phyloP scores from a whole-genome alignment of 2,329 filamentous ascomycete genomes.

The Aureobasidium sp. region DNA sequence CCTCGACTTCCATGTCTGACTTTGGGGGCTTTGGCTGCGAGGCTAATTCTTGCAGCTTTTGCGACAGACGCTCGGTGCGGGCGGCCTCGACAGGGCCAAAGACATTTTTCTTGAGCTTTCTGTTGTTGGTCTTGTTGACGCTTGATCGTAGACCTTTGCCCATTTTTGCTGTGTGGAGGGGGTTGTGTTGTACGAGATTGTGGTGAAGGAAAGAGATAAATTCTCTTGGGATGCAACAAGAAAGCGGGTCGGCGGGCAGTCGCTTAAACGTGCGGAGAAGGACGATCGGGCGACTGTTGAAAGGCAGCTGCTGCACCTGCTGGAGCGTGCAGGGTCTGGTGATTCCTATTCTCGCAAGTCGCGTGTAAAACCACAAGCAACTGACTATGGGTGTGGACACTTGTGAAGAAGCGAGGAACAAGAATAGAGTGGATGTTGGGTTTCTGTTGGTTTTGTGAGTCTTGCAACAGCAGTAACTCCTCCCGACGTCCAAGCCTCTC shows the following conservation, averaged over 20 bases:
- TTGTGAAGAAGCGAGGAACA: background rate
- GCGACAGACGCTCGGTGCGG: constrained; percentile 72
- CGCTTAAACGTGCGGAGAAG: constrained; percentile 10
- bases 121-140: constrained; percentile 73
- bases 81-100: constrained; percentile 77
- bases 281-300: background rate
- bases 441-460: background rate
- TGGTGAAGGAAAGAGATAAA: constrained; percentile 11
- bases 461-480: background rate
- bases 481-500: background rate
- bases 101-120: constrained; percentile 67
- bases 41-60: constrained; percentile 75
- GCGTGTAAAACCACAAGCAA: constrained; percentile 1
- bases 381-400: background rate
- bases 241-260: constrained; percentile 3
- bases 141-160: constrained; percentile 80
- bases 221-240: constrained; percentile 9
- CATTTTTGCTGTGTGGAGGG: constrained; percentile 47
- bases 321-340: constrained; percentile 3
- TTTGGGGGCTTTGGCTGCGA: constrained; percentile 60
- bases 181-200: constrained; percentile 16
- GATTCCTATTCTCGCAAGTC: background rate
- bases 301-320: constrained; percentile 1
- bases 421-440: background rate
- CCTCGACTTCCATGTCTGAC: constrained; percentile 40